Base-by-base conservation (phyloP, 1,284 basidiomycete genomes). In the Schizophyllum commune region DNA sequence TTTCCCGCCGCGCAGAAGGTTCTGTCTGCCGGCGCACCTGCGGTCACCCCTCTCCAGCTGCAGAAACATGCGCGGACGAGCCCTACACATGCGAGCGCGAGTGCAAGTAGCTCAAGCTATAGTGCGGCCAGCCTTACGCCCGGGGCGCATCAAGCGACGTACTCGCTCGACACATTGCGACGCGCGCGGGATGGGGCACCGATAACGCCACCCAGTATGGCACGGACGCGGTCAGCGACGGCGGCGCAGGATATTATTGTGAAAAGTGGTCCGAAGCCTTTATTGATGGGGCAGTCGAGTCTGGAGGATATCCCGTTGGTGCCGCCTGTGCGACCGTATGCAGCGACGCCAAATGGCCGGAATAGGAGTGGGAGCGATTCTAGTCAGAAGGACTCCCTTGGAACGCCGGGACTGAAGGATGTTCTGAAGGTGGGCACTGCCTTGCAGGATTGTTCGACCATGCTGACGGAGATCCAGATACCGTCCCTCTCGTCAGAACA, bases 401-500 rank as follows among this genome's bases (percentile, higher is more conserved):
- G 78, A 9, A 73, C 84, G 1, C 84, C 85, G 13, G 86, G 84
- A 4, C 72, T 90, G 53, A 89, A 85, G 66, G 88, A 91, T 67
- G 84, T 88, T 19, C 70, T 90, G 22, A 91, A 90, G 81, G 88
- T 88, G 68, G 56, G 63, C 55, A 19, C n/a, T n/a, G n/a, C n/a
- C n/a, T n/a, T n/a, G n/a, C n/a, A n/a, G 5, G n/a, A 19, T 54
- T 17, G 1, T 56, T 56, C 20, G 58, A 52, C 58, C 51, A 63
- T 20, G 32, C 59, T 55, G n/a, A 47, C 39, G 5, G 27, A 54
- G 55, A 27, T 21, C 20, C 39, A 89, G 87, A 81, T 87, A 53
- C 85, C 88, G 1, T 81, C 81, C 8, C 74, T 88, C 22, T 82
- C 84, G 20, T 84, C 85, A 1, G 88, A 89, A 61, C 84, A 89